Base-by-base conservation (phyloP, 129 eudicot species). In the Centaurea solstitialis region DNA sequence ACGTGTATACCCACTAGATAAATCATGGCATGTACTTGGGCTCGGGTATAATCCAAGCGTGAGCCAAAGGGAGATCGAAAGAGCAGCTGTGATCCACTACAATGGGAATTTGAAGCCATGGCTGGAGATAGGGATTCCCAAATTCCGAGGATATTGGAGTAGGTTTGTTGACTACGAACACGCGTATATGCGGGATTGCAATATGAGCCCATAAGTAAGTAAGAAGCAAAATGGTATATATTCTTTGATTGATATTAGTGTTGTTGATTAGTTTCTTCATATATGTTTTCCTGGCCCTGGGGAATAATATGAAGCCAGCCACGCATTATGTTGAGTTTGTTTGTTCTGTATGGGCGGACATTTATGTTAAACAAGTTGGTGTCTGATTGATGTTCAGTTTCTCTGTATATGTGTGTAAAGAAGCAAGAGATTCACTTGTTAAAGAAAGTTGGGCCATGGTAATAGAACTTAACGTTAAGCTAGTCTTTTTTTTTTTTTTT, bases 51-150 rank as follows among this genome's bases (percentile, higher is more conserved):
- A 96, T 78, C 99, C 98, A 9, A 87, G 91, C 83, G 93, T 95
- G 5, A 76, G 84, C 71, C 90, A 86, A 43, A 91, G 67, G 92
- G 99, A 96, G 26, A 93, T 96, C 11, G 95, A 93, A 64, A 79
- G 89, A 62, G 99, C 98, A 13, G 95, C 97, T 2, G 98, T 93
- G 41, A 73, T 93, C 78, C 99, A 96, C 77, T 93, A 96, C 79
- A 96, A 93, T 28, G 98, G 98, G 47, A 93, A 96, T 89, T 84
- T 96, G 86, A 96, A 96, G 76, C 99, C 98, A 2, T 96, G 98
- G 98, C 92, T 96, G 33, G 99, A 96, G 86, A 96, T 96, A 15
- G 98, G 90, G 72, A 89, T 95, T 73, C 91, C 94, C 30, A 96
- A 91, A 85, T 96, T 87, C 79, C 81, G 93, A 50, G 75, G 64